A percentile compares a stretch with the other conserved stretches of the same genome.
These are phyloP conservation scores for Cytospora piceae DNA, from an alignment of 2,329 filamentous ascomycete genomes.

Conservation along the genomic window DNA sequence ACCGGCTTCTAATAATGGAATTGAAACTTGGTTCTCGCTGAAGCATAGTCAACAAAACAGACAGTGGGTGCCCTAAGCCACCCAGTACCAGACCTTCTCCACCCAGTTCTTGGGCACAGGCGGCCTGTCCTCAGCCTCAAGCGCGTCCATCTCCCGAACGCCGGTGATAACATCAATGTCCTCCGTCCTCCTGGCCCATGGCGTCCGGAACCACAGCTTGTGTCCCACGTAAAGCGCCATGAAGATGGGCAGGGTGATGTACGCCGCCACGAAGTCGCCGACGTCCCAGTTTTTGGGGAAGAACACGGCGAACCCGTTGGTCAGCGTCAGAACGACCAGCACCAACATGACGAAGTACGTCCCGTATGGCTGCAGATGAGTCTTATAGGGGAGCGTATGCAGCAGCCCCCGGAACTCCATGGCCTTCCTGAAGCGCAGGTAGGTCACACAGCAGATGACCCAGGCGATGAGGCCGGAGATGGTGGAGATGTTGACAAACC, in stretches of 20 bases:
- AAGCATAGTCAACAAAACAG: too few species aligned
- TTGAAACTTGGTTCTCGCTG: neutral
- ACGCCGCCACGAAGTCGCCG: constrained; percentile 66
- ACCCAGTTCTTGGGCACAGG: constrained; percentile 55
- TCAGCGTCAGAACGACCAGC: constrained; percentile 66
- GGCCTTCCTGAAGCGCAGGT: constrained; percentile 62
- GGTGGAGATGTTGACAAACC: constrained; percentile 73
- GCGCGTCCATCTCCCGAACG: constrained; percentile 65
- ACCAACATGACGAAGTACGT: constrained; percentile 63
- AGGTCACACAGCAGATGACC: constrained; percentile 62
- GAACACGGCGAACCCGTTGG: constrained; percentile 78
- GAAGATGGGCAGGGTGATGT: constrained; percentile 66
- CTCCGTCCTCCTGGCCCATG: constrained; percentile 45
- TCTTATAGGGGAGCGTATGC: constrained; percentile 55
- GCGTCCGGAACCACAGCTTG: constrained; percentile 55
- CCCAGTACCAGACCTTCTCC: constrained; percentile 60
- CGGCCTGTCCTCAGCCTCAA: constrained; percentile 52
- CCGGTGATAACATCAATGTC: constrained; percentile 62
- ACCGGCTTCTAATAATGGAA: neutral
- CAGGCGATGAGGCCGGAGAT: constrained; percentile 64
- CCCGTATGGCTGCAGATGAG: constrained; percentile 63
- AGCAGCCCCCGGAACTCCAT: constrained; percentile 56
- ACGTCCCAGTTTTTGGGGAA: constrained; percentile 67
- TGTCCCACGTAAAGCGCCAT: constrained; percentile 63
- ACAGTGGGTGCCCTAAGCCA: constrained; percentile 45